Percentiles rank a stretch among this genome's conserved stretches.
Conservation (phyloP, 2,329 filamentous ascomycete species). For the Colletotrichum sp. region DNA sequence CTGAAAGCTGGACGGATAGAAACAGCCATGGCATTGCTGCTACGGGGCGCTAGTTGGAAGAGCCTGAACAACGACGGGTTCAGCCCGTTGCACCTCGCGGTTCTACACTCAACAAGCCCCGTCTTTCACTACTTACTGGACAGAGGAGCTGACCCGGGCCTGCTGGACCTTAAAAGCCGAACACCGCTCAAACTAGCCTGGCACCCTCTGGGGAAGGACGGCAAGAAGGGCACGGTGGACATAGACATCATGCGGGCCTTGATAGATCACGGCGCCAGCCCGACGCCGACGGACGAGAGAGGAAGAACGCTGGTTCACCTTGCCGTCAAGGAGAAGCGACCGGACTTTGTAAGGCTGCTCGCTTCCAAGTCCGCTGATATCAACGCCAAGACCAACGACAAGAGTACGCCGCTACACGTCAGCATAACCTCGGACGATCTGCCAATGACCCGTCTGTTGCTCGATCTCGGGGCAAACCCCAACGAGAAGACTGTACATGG, state of each 20-base stretch:
- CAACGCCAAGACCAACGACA: background rate
- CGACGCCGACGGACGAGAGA: background rate
- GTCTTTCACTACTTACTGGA: background rate
- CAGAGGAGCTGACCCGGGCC: background rate
- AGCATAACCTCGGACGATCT: background rate
- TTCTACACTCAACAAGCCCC: background rate
- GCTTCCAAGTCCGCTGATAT: background rate
- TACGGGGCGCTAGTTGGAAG: background rate
- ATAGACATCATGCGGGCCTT: background rate
- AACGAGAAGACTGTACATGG: background rate
- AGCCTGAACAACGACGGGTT: background rate
- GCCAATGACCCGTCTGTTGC: background rate
- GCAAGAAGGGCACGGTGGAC: background rate
- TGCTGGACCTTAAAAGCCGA: background rate
- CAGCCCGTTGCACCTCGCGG: slow-evolving; percentile 3
- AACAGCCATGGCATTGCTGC: background rate
- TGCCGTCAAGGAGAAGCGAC: background rate
- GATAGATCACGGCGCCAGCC: background rate
- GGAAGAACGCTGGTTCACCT: background rate
- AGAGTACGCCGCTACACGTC: background rate
- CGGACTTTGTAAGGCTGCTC: background rate
- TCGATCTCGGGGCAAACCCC: background rate
- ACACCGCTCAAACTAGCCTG: background rate
- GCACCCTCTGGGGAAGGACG: background rate
- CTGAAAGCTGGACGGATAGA: background rate